Evolutionary conservation across 345 rosid species (phyloP).

Genomic region (Camelina laxa): DNA sequence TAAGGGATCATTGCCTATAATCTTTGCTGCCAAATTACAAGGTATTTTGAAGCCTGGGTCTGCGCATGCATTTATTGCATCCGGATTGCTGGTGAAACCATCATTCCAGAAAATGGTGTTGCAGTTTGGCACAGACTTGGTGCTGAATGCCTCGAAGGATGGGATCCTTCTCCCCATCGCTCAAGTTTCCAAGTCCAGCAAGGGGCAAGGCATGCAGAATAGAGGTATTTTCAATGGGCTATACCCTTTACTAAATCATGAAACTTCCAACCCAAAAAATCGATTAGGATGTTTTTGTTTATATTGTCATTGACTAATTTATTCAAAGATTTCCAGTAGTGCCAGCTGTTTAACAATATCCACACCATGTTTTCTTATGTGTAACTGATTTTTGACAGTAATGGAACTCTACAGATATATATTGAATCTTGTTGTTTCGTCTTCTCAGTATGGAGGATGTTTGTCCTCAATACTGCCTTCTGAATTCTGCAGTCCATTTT

Average conservation of each 20-base stretch:
- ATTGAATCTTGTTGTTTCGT: conserved; percentile 11
- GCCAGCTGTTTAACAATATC: conserved; percentile 1
- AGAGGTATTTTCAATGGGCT: conserved; percentile 54
- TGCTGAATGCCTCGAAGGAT: conserved; percentile 64
- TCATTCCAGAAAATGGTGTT: conserved; percentile 74
- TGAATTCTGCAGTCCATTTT: background rate
- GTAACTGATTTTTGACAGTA: background rate
- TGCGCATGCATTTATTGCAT: conserved; percentile 67
- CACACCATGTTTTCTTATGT: conserved; percentile 6
- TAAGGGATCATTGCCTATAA: conserved; percentile 54
- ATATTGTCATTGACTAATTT: background rate
- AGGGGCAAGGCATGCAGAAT: conserved; percentile 51
- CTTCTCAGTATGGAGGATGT: conserved; percentile 8
- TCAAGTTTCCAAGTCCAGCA: conserved; percentile 60
- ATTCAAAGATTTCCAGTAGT: background rate
- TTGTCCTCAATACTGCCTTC: conserved; percentile 7
- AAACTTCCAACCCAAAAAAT: conserved; percentile 1
- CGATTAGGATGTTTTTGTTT: conserved; percentile 7
- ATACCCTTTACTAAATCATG: conserved; percentile 18
- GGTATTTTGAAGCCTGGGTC: conserved; percentile 60
- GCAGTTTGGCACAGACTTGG: conserved; percentile 65
- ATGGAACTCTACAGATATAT: background rate
- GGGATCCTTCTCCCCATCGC: conserved; percentile 74
- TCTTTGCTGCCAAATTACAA: conserved; percentile 87
- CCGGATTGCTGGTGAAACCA: conserved; percentile 84